Base-by-base conservation (phyloP, 2,329 filamentous ascomycete genomes). In the Hypoxylon sp. region DNA sequence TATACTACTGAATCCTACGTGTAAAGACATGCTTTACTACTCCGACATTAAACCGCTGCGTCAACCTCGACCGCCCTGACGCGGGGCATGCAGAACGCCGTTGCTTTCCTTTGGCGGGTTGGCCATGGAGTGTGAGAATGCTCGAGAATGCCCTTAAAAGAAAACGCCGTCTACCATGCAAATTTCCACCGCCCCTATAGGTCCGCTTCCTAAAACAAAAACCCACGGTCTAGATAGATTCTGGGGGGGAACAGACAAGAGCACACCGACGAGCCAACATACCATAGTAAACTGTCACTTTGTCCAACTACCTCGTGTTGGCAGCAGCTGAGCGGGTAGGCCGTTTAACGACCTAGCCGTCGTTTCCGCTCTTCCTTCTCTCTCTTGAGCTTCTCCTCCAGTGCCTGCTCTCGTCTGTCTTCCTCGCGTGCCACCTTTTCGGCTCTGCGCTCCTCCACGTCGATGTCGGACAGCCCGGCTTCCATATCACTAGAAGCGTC, bases 401-500 rank as follows among this genome's bases (percentile, higher is more conserved):
- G 63, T 2, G 72, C 74, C 56, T 75, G 71, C 68, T 87, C 85
- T 2, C 78, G 78, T 74, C 84, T 89, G 55, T 93, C 90, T 70
- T 93, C 90, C 42, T 81, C 81, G 40, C 83, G 83, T 20, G 89
- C 90, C 51, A 82, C 79, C 24, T 77, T 74, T 58, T 88, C 82
- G 2, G 89, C 88, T 46, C 77, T 70, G 42, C 79, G 77, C 71
- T 94, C 90, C 72, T 94, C 90, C 29, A 82, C 77, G 59, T 92
- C 88, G 48, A 93, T 84, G 65, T 92, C 89, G 58, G 87, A 88
- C 31, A 88, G 72, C 27, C 88, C 89, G 2, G 88, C 90, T 72
- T 92, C 89, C 88, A 92, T 92, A 67, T 91, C 90, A 4, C 88
- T 91, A 4, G 87, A 89, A 4, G 72, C 85, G 51, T 89, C 88